Evolutionary conservation across 1,284 basidiomycete species (phyloP).

Genomic region (Ceraceosorus guamensis): DNA sequence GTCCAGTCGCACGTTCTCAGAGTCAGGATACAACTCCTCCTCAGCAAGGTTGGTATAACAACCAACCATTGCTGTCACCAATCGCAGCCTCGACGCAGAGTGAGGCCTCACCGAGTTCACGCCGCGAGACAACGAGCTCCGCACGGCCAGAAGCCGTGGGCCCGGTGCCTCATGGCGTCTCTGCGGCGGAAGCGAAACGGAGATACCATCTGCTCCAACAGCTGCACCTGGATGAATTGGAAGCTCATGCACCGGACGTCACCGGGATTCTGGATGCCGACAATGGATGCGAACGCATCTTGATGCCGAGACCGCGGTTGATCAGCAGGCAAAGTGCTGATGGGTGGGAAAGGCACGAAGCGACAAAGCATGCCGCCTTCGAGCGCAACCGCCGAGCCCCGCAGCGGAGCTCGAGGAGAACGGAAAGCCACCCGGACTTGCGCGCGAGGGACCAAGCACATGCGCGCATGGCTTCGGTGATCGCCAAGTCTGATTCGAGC

Average conservation of each 20-base stretch:
- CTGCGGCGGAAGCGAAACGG: neutral
- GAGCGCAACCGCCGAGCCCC: neutral
- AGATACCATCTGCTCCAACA: constrained; percentile 11
- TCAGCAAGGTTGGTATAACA: no score
- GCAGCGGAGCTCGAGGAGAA: no score
- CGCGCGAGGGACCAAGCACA: neutral
- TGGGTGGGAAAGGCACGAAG: neutral
- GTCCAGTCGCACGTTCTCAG: no score
- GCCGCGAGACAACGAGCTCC: no score
- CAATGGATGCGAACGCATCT: constrained; percentile 10
- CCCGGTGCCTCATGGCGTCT: neutral
- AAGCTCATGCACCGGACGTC: constrained; percentile 4
- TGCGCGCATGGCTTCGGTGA: neutral
- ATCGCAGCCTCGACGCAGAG: constrained; percentile 1
- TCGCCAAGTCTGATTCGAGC: neutral
- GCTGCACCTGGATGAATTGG: constrained; percentile 12
- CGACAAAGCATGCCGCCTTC: neutral
- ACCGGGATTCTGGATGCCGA: constrained; percentile 4
- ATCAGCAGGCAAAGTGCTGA: neutral
- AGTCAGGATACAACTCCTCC: no score
- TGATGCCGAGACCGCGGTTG: constrained; percentile 8
- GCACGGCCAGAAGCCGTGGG: neutral
- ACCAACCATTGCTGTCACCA: constrained; percentile 5
- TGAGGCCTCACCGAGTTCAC: constrained; percentile 1
- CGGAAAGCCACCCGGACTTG: neutral